Evolutionary conservation across 345 rosid species (phyloP), one percentile per base, ranked within the genome.

Genomic region (Euclidium syriacum): DNA sequence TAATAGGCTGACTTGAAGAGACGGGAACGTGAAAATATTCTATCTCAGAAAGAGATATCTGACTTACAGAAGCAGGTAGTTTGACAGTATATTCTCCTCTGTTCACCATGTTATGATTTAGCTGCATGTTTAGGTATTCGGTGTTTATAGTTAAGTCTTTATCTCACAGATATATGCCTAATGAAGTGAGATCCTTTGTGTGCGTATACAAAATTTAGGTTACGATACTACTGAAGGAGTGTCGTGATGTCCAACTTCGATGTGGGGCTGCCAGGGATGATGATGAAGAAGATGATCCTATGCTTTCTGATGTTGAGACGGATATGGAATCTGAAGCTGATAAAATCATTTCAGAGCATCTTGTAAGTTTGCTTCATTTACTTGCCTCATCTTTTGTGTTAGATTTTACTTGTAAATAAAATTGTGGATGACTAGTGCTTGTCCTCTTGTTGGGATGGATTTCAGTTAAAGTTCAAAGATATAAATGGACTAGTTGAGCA

Each of bases 401-500:
- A 38, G 19, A 35, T 44, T 23, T 36, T 42, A 40, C 58, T n/a
- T 6, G 42, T 12, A 18, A 16, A 34, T 35, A 20, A 46, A 35
- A 17, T 38, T 30, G 19, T 20, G 51, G 51, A 53, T 64, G 41
- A 42, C 58, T 57, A 47, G 52, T 56, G 46, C 68, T 33, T 51
- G 18, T 19, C 36, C 61, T 58, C 49, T 42, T 51, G 65, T 50
- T 58, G 53, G 70, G 52, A 48, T 76, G 71, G 49, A 75, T 64
- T 19, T 48, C 85, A 91, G 96, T 62, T 91, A 75, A 92, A 86
- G 42, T 92, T 87, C 77, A 87, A 79, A 85, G 96, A 92, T 67
- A 89, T 92, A 77, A 87, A 82, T 68, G 97, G 97, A 67, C 75
- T 92, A 58, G 95, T 92, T 60, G 98, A 87, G 82, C 97, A 85